Base-by-base conservation (phyloP, 148 eudicot genomes). In the Vaccinium vitisidaea region DNA sequence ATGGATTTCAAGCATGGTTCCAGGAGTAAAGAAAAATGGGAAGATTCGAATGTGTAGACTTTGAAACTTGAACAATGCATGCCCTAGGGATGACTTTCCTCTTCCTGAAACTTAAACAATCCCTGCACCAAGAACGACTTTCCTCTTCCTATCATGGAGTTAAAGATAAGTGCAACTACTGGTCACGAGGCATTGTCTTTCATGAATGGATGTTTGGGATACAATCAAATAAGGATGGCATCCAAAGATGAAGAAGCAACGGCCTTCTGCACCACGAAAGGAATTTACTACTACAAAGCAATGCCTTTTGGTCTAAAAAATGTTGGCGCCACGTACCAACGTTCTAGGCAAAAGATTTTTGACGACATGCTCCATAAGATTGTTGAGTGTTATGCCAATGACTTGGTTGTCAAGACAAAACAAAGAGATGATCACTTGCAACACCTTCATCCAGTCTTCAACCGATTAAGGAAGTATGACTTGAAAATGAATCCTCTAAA, bases 241-340 rank as follows among this genome's bases (percentile, higher is more conserved):
- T 19, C 39, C 3, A 1, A 21, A 39, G 83, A 81, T 9, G 53
- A 81, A 43, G 56, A 81, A 46, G 15, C 11, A 12, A 81, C 56
- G 2, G 27, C 75, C 8, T 81, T 63, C 10, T 18, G 83, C 52
- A 80, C 83, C n/a, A 10, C 61, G 0, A 58, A 84, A 77, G 75
- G 81, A 4, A 79, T 84, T 9, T 84, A 50, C 18, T 67, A 43
- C 6, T 84, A 69, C 19, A 85, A 85, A 39, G 87, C 80, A 3
- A 80, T 84, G 80, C 58, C 83, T 23, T 85, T 85, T 12, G 83
- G 83, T 5, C 54, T 85, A 10, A 85, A 85, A 23, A 71, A 85
- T 55, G 80, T 69, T 10, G 75, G 75, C 0, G 61, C 75, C 3
- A 81, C 87, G 0, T 85, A 81, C 25, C 75, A 81, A 75, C 10